These are phyloP conservation scores for Pulveroboletus sp. DNA, from an alignment of 768 basidiomycete genomes.

Conservation along the genomic window DNA sequence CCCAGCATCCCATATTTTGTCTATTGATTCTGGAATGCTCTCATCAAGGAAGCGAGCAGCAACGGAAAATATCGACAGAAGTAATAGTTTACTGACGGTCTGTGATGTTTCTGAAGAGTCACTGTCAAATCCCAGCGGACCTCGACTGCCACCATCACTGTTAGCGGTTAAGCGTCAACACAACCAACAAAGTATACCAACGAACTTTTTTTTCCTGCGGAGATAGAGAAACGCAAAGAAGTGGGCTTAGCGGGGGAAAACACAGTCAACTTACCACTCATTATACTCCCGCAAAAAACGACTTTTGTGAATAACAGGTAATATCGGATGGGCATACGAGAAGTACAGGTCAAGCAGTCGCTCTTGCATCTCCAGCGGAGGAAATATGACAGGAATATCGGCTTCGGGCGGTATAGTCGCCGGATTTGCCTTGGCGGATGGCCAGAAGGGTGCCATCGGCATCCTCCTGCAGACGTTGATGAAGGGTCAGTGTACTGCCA, in stretches of 20 bases:
- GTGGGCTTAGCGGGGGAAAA: neutral
- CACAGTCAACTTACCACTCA: conserved; percentile 38
- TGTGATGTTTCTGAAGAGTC: conserved; percentile 51
- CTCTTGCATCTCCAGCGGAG: conserved; percentile 61
- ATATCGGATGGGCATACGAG: conserved; percentile 78
- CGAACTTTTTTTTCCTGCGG: conserved; percentile 28
- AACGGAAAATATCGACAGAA: conserved; percentile 80
- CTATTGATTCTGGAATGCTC: conserved; percentile 40
- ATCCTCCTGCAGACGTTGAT: conserved; percentile 54
- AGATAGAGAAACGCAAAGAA: conserved; percentile 1
- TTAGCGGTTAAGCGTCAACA: conserved; percentile 22
- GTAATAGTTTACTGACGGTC: conserved; percentile 62
- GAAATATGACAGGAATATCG: conserved; percentile 48
- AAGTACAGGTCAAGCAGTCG: conserved; percentile 75
- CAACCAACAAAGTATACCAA: neutral
- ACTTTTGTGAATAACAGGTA: conserved; percentile 75
- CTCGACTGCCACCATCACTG: conserved; percentile 34
- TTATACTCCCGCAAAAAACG: conserved; percentile 67
- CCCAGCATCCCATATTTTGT: conserved; percentile 72
- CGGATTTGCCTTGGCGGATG: conserved; percentile 46
- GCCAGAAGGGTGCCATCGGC: conserved; percentile 77
- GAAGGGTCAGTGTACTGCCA: conserved; percentile 12
- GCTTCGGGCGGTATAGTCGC: conserved; percentile 41
- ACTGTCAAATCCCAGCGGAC: conserved; percentile 24
- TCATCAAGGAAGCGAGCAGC: conserved; percentile 70